Evolutionary conservation across 768 basidiomycete species (phyloP), one percentile per base, ranked within the genome.

Genomic region (Russula abietina): DNA sequence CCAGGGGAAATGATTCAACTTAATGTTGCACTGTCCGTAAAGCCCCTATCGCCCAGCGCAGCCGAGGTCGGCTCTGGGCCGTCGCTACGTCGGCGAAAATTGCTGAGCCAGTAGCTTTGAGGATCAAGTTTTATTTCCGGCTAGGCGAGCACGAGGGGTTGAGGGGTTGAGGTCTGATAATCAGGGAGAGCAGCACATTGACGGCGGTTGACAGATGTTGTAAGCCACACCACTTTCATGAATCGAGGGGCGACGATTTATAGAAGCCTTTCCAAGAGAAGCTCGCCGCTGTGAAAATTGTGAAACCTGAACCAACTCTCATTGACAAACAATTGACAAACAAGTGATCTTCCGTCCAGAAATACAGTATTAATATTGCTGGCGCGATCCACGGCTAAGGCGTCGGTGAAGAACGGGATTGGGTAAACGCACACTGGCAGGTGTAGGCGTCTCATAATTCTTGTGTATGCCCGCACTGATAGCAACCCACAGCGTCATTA

Each of bases 131-230:
- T 55, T 32, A n/a, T 28, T 7, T 43, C 55, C 9, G 49, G 16
- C 43, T 53, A n/a, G n/a, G n/a, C n/a, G n/a, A n/a, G n/a, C n/a
- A n/a, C 26, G 5, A 6, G 4, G 17, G 19, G 41, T 19, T 33
- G 30, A 71, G 69, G 1, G 75, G 70, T 33, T 72, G 70, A 3
- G 76, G 76, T 26, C 75, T 73, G 16, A 76, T 75, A 24, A 67
- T 62, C 30, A 77, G 67, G 39, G 78, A 67, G 9, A 80, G 72
- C n/a, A 75, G 36, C 17, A 79, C 78, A 54, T 79, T 80, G 55
- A 73, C 61, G 45, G 71, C 66, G 46, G 71, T 8, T 8, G 17
- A n/a, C n/a, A n/a, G n/a, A n/a, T n/a, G n/a, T n/a, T n/a, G n/a
- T n/a, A n/a, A n/a, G n/a, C n/a, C n/a, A n/a, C n/a, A n/a, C n/a